Conservation (phyloP, 2,329 filamentous ascomycete genomes). For the Fusarium praegraminearum region DNA sequence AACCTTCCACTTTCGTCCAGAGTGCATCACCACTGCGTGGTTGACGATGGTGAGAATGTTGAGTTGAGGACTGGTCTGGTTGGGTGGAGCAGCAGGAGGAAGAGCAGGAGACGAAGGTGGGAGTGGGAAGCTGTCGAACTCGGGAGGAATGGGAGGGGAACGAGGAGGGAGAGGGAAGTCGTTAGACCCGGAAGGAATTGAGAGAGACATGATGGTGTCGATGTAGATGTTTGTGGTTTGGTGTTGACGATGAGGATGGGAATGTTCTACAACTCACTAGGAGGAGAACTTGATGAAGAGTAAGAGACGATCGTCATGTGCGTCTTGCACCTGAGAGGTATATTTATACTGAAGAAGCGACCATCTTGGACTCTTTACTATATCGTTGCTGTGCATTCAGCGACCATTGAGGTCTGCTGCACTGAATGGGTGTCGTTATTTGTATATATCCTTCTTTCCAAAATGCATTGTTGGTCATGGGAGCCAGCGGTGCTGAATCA, state of each 20-base stretch:
- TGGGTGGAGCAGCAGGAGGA: not conserved
- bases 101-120: not conserved
- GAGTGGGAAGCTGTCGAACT: no score
- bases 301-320: not conserved
- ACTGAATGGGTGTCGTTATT: not conserved
- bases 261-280: not conserved
- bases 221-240: not conserved
- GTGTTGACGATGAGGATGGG: not conserved
- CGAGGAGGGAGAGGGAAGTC: not conserved
- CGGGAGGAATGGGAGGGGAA: not conserved
- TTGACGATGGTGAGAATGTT: not conserved
- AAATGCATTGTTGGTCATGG: not conserved
- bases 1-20: not conserved
- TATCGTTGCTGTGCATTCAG: not conserved
- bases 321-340: not conserved
- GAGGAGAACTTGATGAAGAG: not conserved
- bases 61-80: not conserved
- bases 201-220: not conserved
- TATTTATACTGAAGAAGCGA: not conserved
- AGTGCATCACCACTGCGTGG: not conserved
- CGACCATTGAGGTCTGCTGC: not conserved
- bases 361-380: not conserved
- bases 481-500: rapidly evolving
- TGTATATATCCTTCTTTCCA: not conserved
- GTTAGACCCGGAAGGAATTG: no score